Conservation (phyloP, 2,329 filamentous ascomycete genomes). For the Phialemonium atrogriseum region DNA sequence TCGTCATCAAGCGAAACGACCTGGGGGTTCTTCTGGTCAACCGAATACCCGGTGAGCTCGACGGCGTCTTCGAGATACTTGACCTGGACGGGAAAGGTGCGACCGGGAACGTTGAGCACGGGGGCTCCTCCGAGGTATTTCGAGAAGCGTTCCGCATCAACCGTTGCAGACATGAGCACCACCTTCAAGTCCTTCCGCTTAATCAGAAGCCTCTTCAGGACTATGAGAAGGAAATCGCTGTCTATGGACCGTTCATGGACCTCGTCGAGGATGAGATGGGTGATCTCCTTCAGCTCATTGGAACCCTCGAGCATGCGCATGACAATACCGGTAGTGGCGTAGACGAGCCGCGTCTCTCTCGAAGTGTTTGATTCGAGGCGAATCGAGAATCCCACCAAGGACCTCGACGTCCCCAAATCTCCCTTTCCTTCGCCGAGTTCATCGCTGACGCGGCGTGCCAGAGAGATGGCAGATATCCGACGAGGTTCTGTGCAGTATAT, state of each 20-base stretch:
- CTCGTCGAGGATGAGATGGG: constrained; percentile 93
- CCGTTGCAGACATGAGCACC: constrained; percentile 93
- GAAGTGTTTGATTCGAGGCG: constrained; percentile 82
- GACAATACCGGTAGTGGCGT: constrained; percentile 88
- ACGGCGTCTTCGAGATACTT: constrained; percentile 89
- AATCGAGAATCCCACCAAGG: constrained; percentile 90
- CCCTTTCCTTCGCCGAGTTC: constrained; percentile 80
- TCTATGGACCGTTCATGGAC: constrained; percentile 96
- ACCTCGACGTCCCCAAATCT: constrained; percentile 74
- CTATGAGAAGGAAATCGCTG: constrained; percentile 90
- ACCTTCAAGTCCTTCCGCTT: constrained; percentile 80
- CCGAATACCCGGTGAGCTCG: constrained; percentile 70
- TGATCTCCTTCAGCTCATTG: constrained; percentile 79
- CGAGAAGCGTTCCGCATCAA: constrained; percentile 87
- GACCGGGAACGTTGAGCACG: constrained; percentile 80
- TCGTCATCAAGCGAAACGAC: constrained; percentile 58
- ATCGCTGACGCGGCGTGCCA: constrained; percentile 87
- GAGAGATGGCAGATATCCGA: constrained; percentile 89
- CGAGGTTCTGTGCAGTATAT: constrained; percentile 94
- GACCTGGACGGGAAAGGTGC: constrained; percentile 86
- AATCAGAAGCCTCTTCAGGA: constrained; percentile 73
- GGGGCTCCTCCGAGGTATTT: constrained; percentile 79
- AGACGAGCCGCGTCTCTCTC: constrained; percentile 75
- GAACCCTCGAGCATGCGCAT: constrained; percentile 93
- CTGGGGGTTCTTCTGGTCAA: constrained; percentile 42